Conservation (phyloP, 164 flowering plant genomes). For the Annona cherimola region DNA sequence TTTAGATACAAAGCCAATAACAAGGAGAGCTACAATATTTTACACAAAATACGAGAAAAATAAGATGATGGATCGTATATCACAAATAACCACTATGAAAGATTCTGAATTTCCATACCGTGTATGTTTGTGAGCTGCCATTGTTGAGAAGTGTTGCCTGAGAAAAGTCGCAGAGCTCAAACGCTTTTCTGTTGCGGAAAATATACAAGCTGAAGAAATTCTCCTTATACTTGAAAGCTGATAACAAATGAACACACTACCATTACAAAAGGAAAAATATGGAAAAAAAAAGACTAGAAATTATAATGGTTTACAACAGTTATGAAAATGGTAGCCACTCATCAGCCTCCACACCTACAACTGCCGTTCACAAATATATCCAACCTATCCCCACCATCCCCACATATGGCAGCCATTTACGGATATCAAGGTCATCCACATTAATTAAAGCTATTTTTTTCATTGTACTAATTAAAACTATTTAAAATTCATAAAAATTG, state of each 20-base stretch:
- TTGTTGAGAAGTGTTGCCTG: conserved; percentile 63
- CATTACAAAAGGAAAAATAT: neutral
- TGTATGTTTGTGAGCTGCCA: conserved; percentile 48
- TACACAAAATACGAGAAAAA: neutral
- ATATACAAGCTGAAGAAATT: conserved; percentile 60
- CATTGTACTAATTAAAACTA: neutral
- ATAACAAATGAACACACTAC: neutral
- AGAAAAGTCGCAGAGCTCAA: conserved; percentile 70
- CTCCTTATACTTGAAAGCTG: conserved; percentile 67
- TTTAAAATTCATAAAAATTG: neutral
- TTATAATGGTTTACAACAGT: neutral
- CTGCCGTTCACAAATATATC: neutral
- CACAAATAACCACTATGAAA: conserved; percentile 3
- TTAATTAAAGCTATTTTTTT: no score
- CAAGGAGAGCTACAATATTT: neutral
- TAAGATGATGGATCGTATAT: neutral
- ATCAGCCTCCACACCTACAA: neutral
- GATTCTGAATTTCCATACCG: conserved; percentile 30
- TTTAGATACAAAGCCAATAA: neutral
- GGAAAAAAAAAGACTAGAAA: neutral
- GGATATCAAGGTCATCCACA: neutral
- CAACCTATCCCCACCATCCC: neutral
- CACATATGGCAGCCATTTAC: neutral
- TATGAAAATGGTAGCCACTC: neutral
- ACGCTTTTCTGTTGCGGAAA: conserved; percentile 64